These are phyloP conservation scores for Talaromyces adpressus DNA, from an alignment of 495 filamentous ascomycete species.

Conservation along the genomic window DNA sequence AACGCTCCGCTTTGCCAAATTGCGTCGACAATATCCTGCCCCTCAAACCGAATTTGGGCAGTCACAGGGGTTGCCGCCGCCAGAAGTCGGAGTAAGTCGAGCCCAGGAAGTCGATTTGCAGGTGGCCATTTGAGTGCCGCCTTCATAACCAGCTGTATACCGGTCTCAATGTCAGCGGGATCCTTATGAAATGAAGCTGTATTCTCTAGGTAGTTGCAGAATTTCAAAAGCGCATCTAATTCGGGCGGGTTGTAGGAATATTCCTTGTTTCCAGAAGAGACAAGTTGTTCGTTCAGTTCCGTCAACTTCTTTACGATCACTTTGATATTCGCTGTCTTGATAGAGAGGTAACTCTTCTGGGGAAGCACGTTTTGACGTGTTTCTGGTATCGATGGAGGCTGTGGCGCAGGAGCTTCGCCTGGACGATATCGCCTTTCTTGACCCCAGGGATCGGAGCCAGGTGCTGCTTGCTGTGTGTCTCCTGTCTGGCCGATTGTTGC, in stretches of 20 bases:
- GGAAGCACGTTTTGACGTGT: conserved; percentile 61
- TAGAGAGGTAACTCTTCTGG: conserved; percentile 77
- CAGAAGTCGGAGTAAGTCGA: conserved; percentile 79
- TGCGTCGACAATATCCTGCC: conserved; percentile 41
- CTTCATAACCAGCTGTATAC: conserved; percentile 55
- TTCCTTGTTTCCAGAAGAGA: conserved; percentile 63
- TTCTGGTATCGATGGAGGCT: conserved; percentile 24
- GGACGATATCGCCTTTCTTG: conserved; percentile 72
- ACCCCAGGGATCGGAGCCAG: conserved; percentile 66
- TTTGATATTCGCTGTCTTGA: conserved; percentile 51
- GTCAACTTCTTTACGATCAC: conserved; percentile 67
- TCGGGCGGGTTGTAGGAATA: conserved; percentile 67
- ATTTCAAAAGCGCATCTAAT: conserved; percentile 45
- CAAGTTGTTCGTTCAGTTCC: conserved; percentile 61
- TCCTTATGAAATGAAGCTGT: conserved; percentile 23
- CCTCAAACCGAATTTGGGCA: conserved; percentile 51
- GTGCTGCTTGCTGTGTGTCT: conserved; percentile 27
- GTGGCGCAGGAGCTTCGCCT: conserved; percentile 44
- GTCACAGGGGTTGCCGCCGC: conserved; percentile 55
- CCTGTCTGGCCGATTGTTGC: conserved; percentile 61
- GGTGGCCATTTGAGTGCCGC: conserved; percentile 72
- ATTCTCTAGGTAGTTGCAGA: conserved; percentile 52
- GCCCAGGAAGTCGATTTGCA: conserved; percentile 66
- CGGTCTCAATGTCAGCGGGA: conserved; percentile 30
- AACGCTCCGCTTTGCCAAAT: conserved; percentile 50